Conservation (phyloP, 2,329 filamentous ascomycete genomes). For the Colletotrichum sp. region DNA sequence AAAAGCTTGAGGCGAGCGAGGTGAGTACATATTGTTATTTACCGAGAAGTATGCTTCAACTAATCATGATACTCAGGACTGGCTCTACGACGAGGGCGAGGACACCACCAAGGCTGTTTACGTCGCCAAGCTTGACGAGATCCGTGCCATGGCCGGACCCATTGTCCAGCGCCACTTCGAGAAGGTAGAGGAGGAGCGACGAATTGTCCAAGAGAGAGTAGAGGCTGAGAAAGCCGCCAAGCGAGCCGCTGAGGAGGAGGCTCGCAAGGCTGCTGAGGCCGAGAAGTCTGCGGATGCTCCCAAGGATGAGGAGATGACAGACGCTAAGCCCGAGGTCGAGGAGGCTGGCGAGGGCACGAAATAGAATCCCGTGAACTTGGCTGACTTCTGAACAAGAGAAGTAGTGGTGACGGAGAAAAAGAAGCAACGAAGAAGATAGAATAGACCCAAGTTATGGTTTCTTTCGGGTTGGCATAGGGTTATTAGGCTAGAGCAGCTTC, state of each 20-base stretch:
- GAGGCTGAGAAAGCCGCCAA: constrained; percentile 82
- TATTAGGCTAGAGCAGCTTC: constrained; percentile 22
- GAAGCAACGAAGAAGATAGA: constrained; percentile 21
- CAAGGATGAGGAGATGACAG: constrained; percentile 69
- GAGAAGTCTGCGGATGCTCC: constrained; percentile 52
- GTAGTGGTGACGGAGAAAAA: background rate
- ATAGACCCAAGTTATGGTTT: constrained; percentile 22
- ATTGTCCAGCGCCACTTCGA: constrained; percentile 95
- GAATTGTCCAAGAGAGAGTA: constrained; percentile 75
- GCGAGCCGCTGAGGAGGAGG: constrained; percentile 65
- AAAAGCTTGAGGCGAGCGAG: constrained; percentile 84
- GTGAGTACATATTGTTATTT: constrained; percentile 58
- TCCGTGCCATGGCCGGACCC: constrained; percentile 87
- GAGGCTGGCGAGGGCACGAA: constrained; percentile 40
- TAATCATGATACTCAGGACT: constrained; percentile 70
- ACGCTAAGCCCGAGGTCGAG: constrained; percentile 61
- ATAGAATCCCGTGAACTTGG: constrained; percentile 18
- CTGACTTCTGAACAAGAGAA: background rate
- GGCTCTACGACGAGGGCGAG: constrained; percentile 97
- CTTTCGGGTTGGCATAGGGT: constrained; percentile 21
- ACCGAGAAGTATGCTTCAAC: background rate
- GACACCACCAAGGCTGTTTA: constrained; percentile 95
- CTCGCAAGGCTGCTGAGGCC: constrained; percentile 57
- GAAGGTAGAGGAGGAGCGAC: constrained; percentile 87
- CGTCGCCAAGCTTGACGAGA: constrained; percentile 93